Evolutionary conservation across 176 grass and related monocot genomes (phyloP), one percentile per base, ranked within the genome.

Genomic region (Carex cristatella): DNA sequence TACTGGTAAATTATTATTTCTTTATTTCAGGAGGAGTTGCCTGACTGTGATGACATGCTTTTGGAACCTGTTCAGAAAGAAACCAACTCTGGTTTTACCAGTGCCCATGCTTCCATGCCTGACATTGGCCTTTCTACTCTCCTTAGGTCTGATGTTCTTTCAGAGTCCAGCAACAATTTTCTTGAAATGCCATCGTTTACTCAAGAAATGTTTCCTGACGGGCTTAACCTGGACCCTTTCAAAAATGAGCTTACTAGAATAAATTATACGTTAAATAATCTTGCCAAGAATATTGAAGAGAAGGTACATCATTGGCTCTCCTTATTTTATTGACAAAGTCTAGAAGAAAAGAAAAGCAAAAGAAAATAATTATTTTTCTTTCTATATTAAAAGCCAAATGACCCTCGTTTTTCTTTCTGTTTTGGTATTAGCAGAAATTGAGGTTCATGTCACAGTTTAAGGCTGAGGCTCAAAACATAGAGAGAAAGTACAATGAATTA

Each of bases 151-250:
- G 72, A 76, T 76, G 48, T 76, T 76, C 11, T 51, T 30, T 30
- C n/a, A 54, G 18, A 31, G 19, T 55, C 48, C 10, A 76, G 72
- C 48, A 31, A 28, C 10, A 8, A 74, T 31, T 72, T 72, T 72
- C 72, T 76, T 76, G 72, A 54, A 30, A 76, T 76, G 46, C 48
- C 48, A 32, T 16, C 46, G 30, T 76, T 76, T 76, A 76, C 72
- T 54, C 72, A 55, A 76, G 72, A 76, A 76, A 76, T 76, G 72
- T 76, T 76, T 76, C 48, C 72, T 55, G 28, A 55, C 12, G 72
- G 72, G 72, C 48, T 55, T 54, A 32, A 76, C 11, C 11, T 14
- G 23, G 72, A 76, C 46, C 72, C 72, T 30, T 19, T 76, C 54
- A 23, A 31, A 76, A 76, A 76, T 76, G 48, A 76, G 72, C 48